Percentiles rank a stretch among this genome's conserved stretches.
phyloP scores from a whole-genome alignment of 208 protist genomes.

The Acanthamoeba healyi region DNA sequence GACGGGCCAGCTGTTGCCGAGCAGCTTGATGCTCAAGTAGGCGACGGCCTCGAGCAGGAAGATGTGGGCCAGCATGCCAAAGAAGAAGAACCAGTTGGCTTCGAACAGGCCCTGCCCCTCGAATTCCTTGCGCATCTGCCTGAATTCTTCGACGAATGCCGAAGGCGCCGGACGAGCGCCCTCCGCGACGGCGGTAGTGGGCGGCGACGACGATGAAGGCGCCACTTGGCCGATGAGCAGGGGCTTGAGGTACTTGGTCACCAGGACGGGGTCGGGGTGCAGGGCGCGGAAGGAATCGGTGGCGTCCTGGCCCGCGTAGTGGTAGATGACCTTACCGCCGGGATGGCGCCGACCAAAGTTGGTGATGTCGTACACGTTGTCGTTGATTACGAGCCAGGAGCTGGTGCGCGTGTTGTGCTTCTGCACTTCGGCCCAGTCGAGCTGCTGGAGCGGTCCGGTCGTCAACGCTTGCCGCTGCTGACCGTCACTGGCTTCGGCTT shows the following conservation, averaged over 20 bases:
- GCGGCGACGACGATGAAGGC: neutral
- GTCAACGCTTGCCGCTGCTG: neutral
- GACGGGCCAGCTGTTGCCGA: neutral
- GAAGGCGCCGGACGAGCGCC: neutral
- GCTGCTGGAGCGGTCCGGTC: neutral
- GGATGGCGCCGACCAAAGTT: neutral
- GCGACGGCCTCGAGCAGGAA: slow-evolving; percentile 5
- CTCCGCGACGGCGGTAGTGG: neutral
- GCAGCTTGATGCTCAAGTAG: neutral
- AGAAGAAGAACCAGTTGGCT: slow-evolving; percentile 14
- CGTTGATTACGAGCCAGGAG: slow-evolving; percentile 27
- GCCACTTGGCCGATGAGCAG: neutral
- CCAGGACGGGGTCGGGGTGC: neutral
- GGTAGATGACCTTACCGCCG: slow-evolving; percentile 21
- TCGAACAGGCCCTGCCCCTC: slow-evolving; percentile 26
- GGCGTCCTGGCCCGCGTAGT: slow-evolving; percentile 11
- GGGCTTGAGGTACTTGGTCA: neutral
- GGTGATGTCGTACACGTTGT: slow-evolving; percentile 38
- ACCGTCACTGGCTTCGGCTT: no score
- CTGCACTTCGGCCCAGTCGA: slow-evolving; percentile 37
- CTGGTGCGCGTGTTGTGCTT: slow-evolving; percentile 32
- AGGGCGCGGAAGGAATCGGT: neutral
- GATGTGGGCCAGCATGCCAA: neutral
- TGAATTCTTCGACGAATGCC: slow-evolving; percentile 1
- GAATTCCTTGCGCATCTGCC: slow-evolving; percentile 24